phyloP scores from a whole-genome alignment of 108 stramenopile genomes.

The Nitzschia inconspicua region DNA sequence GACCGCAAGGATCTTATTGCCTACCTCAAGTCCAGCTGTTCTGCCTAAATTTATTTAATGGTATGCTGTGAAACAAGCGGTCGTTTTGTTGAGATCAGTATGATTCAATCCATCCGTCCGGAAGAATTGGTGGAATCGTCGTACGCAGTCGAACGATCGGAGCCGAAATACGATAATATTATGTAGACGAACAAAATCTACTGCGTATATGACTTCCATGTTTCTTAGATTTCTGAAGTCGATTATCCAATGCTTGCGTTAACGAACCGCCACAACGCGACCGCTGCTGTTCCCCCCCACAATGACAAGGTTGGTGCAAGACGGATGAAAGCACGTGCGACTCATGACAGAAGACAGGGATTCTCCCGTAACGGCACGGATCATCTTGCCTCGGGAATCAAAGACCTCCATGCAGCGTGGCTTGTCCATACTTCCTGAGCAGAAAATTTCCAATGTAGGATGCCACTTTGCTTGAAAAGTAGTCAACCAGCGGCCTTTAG shows the following conservation, averaged over 20 bases:
- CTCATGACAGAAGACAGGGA: constrained; percentile 71
- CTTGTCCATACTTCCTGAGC: constrained; percentile 71
- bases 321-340: constrained; percentile 83
- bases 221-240: background rate
- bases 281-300: constrained; percentile 82
- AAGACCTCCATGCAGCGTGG: constrained; percentile 75
- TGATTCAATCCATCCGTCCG: too few relatives aligned
- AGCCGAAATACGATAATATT: background rate
- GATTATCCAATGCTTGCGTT: background rate
- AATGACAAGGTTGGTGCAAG: constrained; percentile 45
- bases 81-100: too few relatives aligned
- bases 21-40: constrained; percentile 92
- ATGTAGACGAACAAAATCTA: background rate
- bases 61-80: too few relatives aligned
- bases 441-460: constrained; percentile 62
- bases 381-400: constrained; percentile 36
- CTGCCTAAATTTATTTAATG: constrained; percentile 27
- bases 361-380: constrained; percentile 60
- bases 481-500: constrained; percentile 65
- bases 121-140: too few relatives aligned
- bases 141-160: too few relatives aligned
- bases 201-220: too few relatives aligned
- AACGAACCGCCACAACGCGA: constrained; percentile 63
- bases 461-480: constrained; percentile 84
- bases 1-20: constrained; percentile 99